phyloP scores from a whole-genome alignment of 345 rosid species.

The Tarenaya hassleriana region DNA sequence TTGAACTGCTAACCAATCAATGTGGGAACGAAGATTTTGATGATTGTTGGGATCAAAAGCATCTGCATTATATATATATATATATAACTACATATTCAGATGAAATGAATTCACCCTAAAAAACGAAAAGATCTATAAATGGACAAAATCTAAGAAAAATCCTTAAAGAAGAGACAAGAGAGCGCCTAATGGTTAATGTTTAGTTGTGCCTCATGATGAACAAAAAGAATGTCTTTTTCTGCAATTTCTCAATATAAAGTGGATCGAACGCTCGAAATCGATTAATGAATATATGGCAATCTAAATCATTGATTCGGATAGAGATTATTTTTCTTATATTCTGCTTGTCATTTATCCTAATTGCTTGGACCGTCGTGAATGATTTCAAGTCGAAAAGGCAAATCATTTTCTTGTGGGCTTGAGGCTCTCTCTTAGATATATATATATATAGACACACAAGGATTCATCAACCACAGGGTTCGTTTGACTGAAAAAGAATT shows the following conservation, averaged over 20 bases:
- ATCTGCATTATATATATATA: slow-evolving; percentile 25
- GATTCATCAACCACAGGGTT: no score
- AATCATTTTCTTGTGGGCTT: no score
- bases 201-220: slow-evolving; percentile 23
- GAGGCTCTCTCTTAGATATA: background rate
- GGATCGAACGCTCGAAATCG: background rate
- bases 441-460: no score
- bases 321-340: background rate
- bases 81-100: slow-evolving; percentile 8
- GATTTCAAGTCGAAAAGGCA: no score
- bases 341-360: no score
- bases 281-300: background rate
- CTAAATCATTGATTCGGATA: background rate
- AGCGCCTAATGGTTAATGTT: slow-evolving; percentile 20
- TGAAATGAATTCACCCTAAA: slow-evolving; percentile 28
- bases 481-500: no score
- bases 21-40: slow-evolving; percentile 2
- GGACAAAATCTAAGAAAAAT: slow-evolving; percentile 23
- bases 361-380: no score
- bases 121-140: slow-evolving; percentile 15
- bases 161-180: slow-evolving; percentile 24
- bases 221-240: slow-evolving; percentile 18
- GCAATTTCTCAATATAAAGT: slow-evolving; percentile 14
- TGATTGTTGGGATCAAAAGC: slow-evolving; percentile 25
- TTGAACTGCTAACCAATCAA: background rate